Conservation (phyloP, 2,329 filamentous ascomycete species). For the Sclerotiophoma versabilis region DNA sequence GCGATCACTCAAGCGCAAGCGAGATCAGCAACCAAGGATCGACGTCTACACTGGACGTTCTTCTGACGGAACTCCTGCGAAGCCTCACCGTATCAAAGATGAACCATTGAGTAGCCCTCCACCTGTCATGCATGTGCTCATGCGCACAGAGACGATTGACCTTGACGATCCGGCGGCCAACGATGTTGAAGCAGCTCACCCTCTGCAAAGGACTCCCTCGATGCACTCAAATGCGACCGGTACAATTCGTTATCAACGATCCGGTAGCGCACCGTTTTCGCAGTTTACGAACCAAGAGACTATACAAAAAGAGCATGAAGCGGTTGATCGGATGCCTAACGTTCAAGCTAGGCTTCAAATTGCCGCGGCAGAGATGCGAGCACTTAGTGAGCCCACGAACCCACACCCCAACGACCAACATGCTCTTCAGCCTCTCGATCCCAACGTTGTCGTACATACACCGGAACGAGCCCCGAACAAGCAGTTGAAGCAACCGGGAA, state of each 20-base stretch:
- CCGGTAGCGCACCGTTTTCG: conserved; percentile 37
- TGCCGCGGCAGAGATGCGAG: conserved; percentile 23
- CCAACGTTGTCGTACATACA: conserved; percentile 29
- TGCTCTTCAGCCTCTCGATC: conserved; percentile 34
- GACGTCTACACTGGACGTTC: conserved; percentile 29
- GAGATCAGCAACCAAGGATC: conserved; percentile 26
- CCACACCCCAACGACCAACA: conserved; percentile 4
- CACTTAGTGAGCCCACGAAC: conserved; percentile 30
- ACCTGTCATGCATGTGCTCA: conserved; percentile 19
- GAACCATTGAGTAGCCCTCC: conserved; percentile 48
- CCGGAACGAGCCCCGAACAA: conserved; percentile 29
- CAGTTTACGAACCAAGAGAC: conserved; percentile 28
- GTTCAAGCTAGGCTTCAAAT: neutral
- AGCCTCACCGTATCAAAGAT: conserved; percentile 50
- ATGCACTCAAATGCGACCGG: conserved; percentile 22
- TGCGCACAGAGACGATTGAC: conserved; percentile 53
- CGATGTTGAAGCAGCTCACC: conserved; percentile 42
- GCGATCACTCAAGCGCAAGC: conserved; percentile 54
- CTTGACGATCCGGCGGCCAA: conserved; percentile 49
- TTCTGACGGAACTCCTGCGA: conserved; percentile 40
- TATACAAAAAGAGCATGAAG: neutral
- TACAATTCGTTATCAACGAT: conserved; percentile 35
- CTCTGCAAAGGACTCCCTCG: conserved; percentile 11
- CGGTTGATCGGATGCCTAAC: neutral
- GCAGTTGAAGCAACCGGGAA: conserved; percentile 22